Evolutionary conservation across 371 early-diverging fungal genomes (phyloP).

Genomic region (Mucor irregularis): DNA sequence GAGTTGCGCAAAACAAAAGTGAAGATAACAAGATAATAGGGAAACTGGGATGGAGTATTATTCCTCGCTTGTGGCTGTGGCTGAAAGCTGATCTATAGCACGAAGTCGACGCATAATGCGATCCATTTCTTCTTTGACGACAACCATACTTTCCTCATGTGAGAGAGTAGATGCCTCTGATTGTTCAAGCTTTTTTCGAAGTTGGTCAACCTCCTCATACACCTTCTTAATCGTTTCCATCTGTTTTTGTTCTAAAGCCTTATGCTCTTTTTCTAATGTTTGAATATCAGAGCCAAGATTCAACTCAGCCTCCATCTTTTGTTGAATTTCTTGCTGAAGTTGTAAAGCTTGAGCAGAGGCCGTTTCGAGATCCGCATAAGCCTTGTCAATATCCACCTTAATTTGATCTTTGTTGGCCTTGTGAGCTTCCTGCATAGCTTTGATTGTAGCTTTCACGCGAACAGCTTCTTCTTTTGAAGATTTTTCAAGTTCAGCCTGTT

Average conservation of each 20-base stretch:
- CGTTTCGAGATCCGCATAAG: slow-evolving; percentile 38
- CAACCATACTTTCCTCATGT: slow-evolving; percentile 43
- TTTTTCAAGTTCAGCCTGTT: slow-evolving; percentile 39
- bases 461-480: slow-evolving; percentile 32
- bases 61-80: no score
- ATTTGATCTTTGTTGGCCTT: slow-evolving; percentile 34
- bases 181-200: slow-evolving; percentile 24
- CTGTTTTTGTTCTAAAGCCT: slow-evolving; percentile 29
- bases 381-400: slow-evolving; percentile 31
- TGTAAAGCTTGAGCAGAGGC: slow-evolving; percentile 31
- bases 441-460: slow-evolving; percentile 30
- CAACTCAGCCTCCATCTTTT: slow-evolving; percentile 33
- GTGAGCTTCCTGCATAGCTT: slow-evolving; percentile 32
- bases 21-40: no score
- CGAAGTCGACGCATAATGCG: slow-evolving; percentile 45
- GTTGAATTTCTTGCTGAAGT: slow-evolving; percentile 41
- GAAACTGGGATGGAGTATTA: no score
- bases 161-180: slow-evolving; percentile 32
- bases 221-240: slow-evolving; percentile 33
- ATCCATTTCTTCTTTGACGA: slow-evolving; percentile 47
- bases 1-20: no score
- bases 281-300: slow-evolving; percentile 26
- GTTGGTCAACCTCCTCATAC: slow-evolving; percentile 31
- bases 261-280: slow-evolving; percentile 30
- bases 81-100: slow-evolving; percentile 35